Conservation (phyloP, 2,329 filamentous ascomycete genomes). For the Colletotrichum scovillei region DNA sequence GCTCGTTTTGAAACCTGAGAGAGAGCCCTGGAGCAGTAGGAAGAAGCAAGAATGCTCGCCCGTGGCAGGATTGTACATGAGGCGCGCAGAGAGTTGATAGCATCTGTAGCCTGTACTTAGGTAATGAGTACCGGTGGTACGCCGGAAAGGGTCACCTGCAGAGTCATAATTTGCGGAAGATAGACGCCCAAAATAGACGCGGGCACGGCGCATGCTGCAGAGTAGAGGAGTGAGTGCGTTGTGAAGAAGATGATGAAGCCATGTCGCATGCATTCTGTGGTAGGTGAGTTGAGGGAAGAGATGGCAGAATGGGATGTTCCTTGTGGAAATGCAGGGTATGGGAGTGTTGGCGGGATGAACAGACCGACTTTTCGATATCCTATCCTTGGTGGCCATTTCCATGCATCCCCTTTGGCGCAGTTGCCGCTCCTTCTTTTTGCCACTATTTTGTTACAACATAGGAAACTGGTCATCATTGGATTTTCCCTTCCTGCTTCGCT, state of each 20-base stretch:
- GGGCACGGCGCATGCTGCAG: neutral
- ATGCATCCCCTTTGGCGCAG: neutral
- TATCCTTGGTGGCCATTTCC: neutral
- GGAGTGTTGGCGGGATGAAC: neutral
- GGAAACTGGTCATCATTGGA: neutral
- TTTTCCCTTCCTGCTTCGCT: neutral
- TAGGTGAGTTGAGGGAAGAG: neutral
- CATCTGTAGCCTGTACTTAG: no score
- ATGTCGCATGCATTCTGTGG: neutral
- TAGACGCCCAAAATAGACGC: slow-evolving; percentile 26
- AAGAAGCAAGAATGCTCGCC: neutral
- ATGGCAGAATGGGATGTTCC: slow-evolving; percentile 22
- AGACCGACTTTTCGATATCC: slow-evolving; percentile 27
- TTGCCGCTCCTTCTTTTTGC: neutral
- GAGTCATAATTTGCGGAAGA: slow-evolving; percentile 28
- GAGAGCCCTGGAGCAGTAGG: neutral
- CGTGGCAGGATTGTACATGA: neutral
- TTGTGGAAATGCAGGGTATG: neutral
- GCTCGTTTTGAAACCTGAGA: neutral
- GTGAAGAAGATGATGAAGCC: neutral
- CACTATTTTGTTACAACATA: neutral
- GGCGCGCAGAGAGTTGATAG: neutral
- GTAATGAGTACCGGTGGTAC: neutral
- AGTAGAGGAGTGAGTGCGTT: neutral
- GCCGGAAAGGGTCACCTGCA: slow-evolving; percentile 18